A percentile compares a stretch with the other conserved stretches of the same genome.
phyloP scores from a whole-genome alignment of 2,329 filamentous ascomycete genomes.

The Calonectria multiphialidica region DNA sequence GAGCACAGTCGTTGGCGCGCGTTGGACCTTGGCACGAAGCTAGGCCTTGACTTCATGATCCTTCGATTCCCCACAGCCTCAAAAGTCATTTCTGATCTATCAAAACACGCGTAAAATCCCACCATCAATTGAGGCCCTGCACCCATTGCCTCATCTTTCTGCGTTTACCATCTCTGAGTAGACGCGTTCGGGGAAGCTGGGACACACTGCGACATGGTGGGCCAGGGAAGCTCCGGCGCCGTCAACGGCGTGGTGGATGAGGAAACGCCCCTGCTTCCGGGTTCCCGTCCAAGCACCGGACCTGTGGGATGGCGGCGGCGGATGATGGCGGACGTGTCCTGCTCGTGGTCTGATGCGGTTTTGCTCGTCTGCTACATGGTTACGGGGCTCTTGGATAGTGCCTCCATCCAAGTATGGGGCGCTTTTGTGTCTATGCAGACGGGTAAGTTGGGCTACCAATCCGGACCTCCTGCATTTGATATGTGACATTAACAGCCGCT shows the following conservation, averaged over 20 bases:
- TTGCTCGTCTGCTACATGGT: constrained; percentile 80
- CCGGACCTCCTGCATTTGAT: no score
- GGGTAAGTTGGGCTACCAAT: constrained; percentile 57
- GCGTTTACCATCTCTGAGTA: not conserved
- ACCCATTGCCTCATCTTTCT: no score
- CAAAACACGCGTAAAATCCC: not conserved
- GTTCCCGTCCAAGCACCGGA: not conserved
- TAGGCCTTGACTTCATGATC: not conserved
- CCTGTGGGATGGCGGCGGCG: constrained; percentile 15
- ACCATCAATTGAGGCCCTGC: not conserved
- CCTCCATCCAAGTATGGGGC: constrained; percentile 81
- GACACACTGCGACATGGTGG: constrained; percentile 15
- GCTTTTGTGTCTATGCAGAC: constrained; percentile 90
- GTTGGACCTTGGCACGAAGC: not conserved
- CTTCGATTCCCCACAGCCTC: not conserved
- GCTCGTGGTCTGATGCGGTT: constrained; percentile 74
- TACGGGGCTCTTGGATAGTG: constrained; percentile 82
- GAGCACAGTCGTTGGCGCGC: not conserved
- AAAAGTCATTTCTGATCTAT: not conserved
- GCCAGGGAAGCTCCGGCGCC: not conserved
- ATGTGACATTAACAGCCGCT: not conserved
- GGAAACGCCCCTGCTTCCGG: constrained; percentile 34
- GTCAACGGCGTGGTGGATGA: constrained; percentile 24
- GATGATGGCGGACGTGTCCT: constrained; percentile 42
- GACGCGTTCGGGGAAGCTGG: not conserved